Evolutionary conservation across 306 rosid genomes (phyloP).

Genomic region (Trifolium subterraneum): DNA sequence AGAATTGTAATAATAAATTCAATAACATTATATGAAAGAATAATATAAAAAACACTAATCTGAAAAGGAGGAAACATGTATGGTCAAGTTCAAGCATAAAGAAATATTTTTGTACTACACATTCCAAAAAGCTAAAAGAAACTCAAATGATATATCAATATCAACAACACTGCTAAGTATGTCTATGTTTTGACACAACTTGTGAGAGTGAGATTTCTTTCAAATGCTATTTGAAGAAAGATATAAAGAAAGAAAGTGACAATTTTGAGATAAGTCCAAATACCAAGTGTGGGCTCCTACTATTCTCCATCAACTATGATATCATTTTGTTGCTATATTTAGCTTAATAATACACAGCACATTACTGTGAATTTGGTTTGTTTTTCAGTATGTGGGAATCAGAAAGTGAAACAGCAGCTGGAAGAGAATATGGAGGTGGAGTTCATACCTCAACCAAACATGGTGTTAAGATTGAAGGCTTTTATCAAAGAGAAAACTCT

Average conservation of each 20-base stretch:
- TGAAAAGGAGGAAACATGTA: conserved; percentile 36
- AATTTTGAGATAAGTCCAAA: conserved; percentile 63
- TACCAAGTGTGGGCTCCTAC: conserved; percentile 71
- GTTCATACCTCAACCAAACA: conserved; percentile 66
- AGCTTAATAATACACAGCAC: conserved; percentile 6
- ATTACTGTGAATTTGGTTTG: conserved; percentile 31
- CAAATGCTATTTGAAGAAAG: conserved; percentile 41
- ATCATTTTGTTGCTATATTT: conserved; percentile 38
- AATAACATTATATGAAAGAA: not conserved
- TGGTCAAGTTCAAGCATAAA: conserved; percentile 21
- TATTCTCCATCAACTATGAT: conserved; percentile 37
- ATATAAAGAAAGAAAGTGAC: conserved; percentile 53
- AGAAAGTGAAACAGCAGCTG: conserved; percentile 68
- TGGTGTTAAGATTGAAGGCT: conserved; percentile 77
- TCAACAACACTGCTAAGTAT: conserved; percentile 43
- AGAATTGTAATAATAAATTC: not conserved
- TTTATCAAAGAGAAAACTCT: conserved; percentile 76
- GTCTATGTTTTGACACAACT: conserved; percentile 73
- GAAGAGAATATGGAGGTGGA: conserved; percentile 72
- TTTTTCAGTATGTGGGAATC: conserved; percentile 89
- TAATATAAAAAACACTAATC: not conserved
- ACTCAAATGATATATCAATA: conserved; percentile 37
- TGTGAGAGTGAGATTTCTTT: conserved; percentile 49
- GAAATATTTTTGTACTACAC: conserved; percentile 25
- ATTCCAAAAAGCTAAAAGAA: conserved; percentile 42